A percentile compares a stretch with the other conserved stretches of the same genome.
These are phyloP conservation scores for Alternaria longipes DNA, from an alignment of 2,329 filamentous ascomycete genomes.

Conservation along the genomic window DNA sequence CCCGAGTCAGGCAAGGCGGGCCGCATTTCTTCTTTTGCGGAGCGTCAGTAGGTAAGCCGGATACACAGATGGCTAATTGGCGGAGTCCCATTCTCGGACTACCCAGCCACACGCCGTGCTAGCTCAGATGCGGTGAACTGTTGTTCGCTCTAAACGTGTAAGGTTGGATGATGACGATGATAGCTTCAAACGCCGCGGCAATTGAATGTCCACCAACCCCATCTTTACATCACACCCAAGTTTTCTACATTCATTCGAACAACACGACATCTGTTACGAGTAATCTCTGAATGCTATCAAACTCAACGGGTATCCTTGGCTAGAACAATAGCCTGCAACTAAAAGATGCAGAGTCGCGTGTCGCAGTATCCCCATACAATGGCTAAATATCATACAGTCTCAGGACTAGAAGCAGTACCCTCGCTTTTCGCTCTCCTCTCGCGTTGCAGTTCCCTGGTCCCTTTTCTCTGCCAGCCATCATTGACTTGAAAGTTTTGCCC, in stretches of 20 bases:
- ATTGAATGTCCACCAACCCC: conserved; percentile 1
- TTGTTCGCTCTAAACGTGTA: not conserved
- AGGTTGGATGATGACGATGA: not conserved
- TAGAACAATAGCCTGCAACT: not conserved
- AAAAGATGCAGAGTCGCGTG: not conserved
- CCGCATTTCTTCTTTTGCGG: conserved; percentile 32
- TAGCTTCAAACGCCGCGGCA: conserved; percentile 24
- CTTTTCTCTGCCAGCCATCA: conserved; percentile 4
- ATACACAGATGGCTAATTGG: conserved; percentile 9
- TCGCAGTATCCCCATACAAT: not conserved
- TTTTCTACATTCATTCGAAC: not conserved
- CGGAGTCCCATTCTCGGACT: not conserved
- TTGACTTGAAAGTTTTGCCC: not conserved
- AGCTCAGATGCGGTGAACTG: not conserved
- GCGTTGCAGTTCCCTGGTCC: conserved; percentile 4
- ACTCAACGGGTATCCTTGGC: not conserved
- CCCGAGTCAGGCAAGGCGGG: conserved; percentile 37
- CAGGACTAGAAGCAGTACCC: not conserved
- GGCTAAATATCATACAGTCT: conserved; percentile 5
- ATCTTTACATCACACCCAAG: not conserved
- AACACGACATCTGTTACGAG: not conserved
- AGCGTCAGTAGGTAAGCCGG: conserved; percentile 6
- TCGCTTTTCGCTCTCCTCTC: conserved; percentile 10
- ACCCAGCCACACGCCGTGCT: not conserved
- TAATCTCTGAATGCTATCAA: not conserved